Percentiles rank a stretch among this genome's conserved stretches.
Conservation (phyloP, 2,329 filamentous ascomycete species). For the Cladorrhinum sp. region DNA sequence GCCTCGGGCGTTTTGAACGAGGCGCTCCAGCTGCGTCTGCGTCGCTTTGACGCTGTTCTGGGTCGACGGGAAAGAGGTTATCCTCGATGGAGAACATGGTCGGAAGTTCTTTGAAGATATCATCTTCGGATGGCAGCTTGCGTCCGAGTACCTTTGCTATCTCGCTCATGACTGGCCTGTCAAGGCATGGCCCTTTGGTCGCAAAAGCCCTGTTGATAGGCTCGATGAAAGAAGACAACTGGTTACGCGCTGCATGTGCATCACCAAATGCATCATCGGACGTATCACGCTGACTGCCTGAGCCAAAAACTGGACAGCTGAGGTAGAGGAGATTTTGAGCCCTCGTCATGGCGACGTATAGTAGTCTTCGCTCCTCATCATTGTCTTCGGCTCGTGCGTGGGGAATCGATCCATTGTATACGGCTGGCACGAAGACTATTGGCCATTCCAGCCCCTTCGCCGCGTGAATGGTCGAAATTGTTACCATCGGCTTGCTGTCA, state of each 20-base stretch:
- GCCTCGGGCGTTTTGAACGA: constrained; percentile 29
- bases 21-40: constrained; percentile 17
- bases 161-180: constrained; percentile 58
- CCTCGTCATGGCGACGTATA: constrained; percentile 97
- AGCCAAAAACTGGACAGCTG: constrained; percentile 70
- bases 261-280: no score
- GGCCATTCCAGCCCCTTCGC: constrained; percentile 97
- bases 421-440: constrained; percentile 85
- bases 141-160: constrained; percentile 71
- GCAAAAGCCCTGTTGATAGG: constrained; percentile 50
- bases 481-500: constrained; percentile 63
- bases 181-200: constrained; percentile 67
- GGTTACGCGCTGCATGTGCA: constrained; percentile 50
- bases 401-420: constrained; percentile 87
- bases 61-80: constrained; percentile 64
- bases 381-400: constrained; percentile 81
- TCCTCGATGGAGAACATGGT: constrained; percentile 61
- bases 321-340: constrained; percentile 84
- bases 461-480: constrained; percentile 93
- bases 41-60: constrained; percentile 41
- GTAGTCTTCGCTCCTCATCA: constrained; percentile 80
- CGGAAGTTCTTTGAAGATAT: constrained; percentile 53
- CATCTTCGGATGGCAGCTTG: constrained; percentile 52
- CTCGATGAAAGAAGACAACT: constrained; percentile 70
- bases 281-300: constrained; percentile 49